phyloP scores from a whole-genome alignment of 2,329 filamentous ascomycete genomes.

The Pseudophaeomoniella oleicola region DNA sequence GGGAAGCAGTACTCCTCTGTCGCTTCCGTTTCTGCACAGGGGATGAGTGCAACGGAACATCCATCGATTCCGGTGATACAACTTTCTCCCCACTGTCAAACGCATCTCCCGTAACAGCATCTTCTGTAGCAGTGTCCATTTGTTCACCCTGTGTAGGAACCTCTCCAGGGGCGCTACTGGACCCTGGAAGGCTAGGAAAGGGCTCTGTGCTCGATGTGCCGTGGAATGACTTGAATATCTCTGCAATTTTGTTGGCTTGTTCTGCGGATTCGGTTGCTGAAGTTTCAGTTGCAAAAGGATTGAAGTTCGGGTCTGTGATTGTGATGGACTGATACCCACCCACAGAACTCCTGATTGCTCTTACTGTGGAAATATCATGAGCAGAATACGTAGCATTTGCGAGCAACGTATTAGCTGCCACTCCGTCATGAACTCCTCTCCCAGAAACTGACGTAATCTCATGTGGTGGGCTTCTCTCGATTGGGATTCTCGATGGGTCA shows the following conservation, averaged over 20 bases:
- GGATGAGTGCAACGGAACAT: neutral
- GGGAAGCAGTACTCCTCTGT: neutral
- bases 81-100: neutral
- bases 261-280: neutral
- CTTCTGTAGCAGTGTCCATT: neutral
- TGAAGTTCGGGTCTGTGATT: neutral
- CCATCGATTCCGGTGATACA: neutral
- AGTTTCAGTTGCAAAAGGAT: neutral
- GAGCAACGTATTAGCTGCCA: neutral
- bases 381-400: neutral
- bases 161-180: neutral
- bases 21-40: neutral
- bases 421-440: neutral
- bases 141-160: neutral
- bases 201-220: neutral
- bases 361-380: too few relatives aligned
- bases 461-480: neutral
- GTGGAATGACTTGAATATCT: neutral
- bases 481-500: neutral
- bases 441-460: neutral
- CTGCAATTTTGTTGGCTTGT: neutral
- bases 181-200: neutral
- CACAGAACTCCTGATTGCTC: neutral
- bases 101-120: neutral
- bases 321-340: neutral